Evolutionary conservation across 441 rosid species (phyloP).

Genomic region (Pelargonium australe): DNA sequence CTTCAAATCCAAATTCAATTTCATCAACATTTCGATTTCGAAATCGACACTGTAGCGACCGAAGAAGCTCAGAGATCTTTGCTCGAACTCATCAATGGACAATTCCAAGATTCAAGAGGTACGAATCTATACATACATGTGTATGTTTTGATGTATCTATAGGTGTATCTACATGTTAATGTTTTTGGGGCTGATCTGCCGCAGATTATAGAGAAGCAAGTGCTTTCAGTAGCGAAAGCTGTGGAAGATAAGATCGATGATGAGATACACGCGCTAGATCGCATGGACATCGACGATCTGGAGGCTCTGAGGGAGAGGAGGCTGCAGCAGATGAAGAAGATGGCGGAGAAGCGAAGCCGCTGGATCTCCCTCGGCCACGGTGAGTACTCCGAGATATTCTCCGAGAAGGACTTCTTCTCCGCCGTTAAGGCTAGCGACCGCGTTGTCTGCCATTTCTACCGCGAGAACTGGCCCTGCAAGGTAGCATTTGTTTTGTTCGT

Average conservation of each 20-base stretch:
- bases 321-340: slow-evolving; percentile 78
- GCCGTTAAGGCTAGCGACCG: slow-evolving; percentile 84
- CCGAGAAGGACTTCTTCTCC: slow-evolving; percentile 81
- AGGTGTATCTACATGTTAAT: background rate
- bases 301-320: slow-evolving; percentile 73
- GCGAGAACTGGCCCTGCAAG: slow-evolving; percentile 98
- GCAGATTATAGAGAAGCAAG: slow-evolving; percentile 78
- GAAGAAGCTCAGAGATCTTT: slow-evolving; percentile 1
- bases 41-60: background rate
- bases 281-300: slow-evolving; percentile 68
- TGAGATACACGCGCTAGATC: slow-evolving; percentile 67
- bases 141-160: background rate
- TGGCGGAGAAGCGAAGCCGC: slow-evolving; percentile 85
- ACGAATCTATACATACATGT: background rate
- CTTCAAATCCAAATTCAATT: background rate
- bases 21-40: slow-evolving; percentile 2
- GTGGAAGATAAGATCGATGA: slow-evolving; percentile 81
- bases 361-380: slow-evolving; percentile 93
- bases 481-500: slow-evolving; percentile 21
- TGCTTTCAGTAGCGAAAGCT: slow-evolving; percentile 80
- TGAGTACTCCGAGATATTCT: slow-evolving; percentile 69
- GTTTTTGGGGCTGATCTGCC: background rate
- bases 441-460: slow-evolving; percentile 87
- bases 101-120: slow-evolving; percentile 63
- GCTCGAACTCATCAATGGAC: slow-evolving; percentile 36